A percentile compares a stretch with the other conserved stretches of the same genome.
Conservation (phyloP, 441 rosid genomes). For the Adansonia grandidieri region DNA sequence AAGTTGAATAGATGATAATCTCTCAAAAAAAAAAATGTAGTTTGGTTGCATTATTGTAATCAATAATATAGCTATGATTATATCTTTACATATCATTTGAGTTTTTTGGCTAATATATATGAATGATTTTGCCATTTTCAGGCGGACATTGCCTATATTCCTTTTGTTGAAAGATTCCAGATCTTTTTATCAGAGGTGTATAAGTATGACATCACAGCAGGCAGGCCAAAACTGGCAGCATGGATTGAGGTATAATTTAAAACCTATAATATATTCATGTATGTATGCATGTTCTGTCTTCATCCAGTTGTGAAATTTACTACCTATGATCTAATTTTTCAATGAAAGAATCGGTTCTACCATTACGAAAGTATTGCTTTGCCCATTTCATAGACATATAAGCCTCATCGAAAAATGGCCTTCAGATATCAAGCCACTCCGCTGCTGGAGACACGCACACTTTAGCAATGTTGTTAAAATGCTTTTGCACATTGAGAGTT, state of each 20-base stretch:
- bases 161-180: slow-evolving; percentile 70
- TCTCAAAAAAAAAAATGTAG: not conserved
- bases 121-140: slow-evolving; percentile 29
- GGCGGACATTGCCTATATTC: slow-evolving; percentile 79
- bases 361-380: not conserved
- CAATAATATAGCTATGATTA: not conserved
- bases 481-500: not conserved
- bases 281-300: not conserved
- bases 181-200: slow-evolving; percentile 51
- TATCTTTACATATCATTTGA: not conserved
- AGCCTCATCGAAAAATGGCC: not conserved
- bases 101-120: not conserved
- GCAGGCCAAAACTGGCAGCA: slow-evolving; percentile 73
- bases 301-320: not conserved
- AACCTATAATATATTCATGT: not conserved
- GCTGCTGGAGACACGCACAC: not conserved
- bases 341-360: not conserved
- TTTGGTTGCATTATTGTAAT: not conserved
- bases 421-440: not conserved
- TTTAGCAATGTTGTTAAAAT: not conserved
- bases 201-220: slow-evolving; percentile 61
- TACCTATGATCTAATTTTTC: not conserved
- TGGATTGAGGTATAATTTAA: slow-evolving; percentile 74
- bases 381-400: not conserved
- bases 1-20: not conserved